Conservation (phyloP, 805 yeast genomes). For the Diddensiella caesifluorescens region DNA sequence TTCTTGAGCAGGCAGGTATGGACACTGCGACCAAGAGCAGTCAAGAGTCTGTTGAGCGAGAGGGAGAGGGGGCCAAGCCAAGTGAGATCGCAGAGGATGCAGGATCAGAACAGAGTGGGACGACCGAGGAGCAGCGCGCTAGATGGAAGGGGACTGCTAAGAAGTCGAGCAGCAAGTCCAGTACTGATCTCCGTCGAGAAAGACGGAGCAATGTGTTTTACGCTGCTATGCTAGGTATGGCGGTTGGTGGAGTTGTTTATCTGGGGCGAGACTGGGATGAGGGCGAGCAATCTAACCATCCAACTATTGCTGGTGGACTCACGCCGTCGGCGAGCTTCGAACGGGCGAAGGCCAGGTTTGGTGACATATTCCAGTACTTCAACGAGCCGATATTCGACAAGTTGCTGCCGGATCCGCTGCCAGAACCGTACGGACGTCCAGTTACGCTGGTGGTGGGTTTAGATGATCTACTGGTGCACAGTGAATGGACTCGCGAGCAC, state of each 20-base stretch:
- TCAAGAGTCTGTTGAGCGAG: conserved; percentile 11
- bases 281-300: conserved; percentile 57
- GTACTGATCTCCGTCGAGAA: conserved; percentile 58
- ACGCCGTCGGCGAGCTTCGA: conserved; percentile 58
- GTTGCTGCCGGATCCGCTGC: conserved; percentile 88
- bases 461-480: conserved; percentile 86
- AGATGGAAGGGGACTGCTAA: conserved; percentile 48
- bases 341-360: conserved; percentile 66
- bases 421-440: conserved; percentile 87
- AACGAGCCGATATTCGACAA: conserved; percentile 92
- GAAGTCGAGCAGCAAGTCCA: conserved; percentile 32
- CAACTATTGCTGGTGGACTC: conserved; percentile 60
- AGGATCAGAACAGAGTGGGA: conserved; percentile 8
- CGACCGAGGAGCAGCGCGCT: conserved; percentile 33
- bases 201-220: conserved; percentile 71
- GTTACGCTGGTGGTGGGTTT: conserved; percentile 81
- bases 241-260: conserved; percentile 53
- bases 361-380: conserved; percentile 73
- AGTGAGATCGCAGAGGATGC: conserved; percentile 10
- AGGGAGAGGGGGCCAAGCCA: conserved; percentile 7
- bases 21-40: conserved; percentile 37
- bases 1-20: conserved; percentile 79
- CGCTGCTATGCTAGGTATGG: conserved; percentile 45
- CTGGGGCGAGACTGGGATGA: conserved; percentile 82
- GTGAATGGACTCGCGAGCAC: conserved; percentile 82